A percentile compares a stretch with the other conserved stretches of the same genome.
phyloP scores from a whole-genome alignment of 2,329 filamentous ascomycete genomes.

The Fusarium graminum region DNA sequence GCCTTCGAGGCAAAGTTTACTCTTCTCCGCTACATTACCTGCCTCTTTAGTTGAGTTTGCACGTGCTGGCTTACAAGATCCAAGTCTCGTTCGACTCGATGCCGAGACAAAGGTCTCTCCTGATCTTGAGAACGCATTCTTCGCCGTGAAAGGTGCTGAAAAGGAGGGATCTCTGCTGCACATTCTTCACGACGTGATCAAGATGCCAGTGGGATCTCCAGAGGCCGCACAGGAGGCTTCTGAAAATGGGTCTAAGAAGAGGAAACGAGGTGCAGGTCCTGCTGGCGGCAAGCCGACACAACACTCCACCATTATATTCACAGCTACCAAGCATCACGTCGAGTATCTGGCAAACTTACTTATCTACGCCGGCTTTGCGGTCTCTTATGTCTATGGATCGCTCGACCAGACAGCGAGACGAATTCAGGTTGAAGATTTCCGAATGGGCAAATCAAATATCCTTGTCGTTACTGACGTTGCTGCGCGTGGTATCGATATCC shows the following conservation, averaged over 20 bases:
- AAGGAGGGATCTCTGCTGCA: slow-evolving; percentile 94
- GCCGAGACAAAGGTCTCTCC: slow-evolving; percentile 96
- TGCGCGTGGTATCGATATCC: slow-evolving; percentile 97
- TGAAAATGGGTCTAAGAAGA: slow-evolving; percentile 72
- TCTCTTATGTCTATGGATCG: slow-evolving; percentile 94
- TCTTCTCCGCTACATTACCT: slow-evolving; percentile 96
- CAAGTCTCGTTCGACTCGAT: slow-evolving; percentile 88
- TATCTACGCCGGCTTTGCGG: slow-evolving; percentile 83
- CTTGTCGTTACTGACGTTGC: slow-evolving; percentile 97
- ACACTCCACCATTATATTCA: slow-evolving; percentile 94
- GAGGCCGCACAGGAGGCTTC: slow-evolving; percentile 62
- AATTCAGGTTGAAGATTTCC: slow-evolving; percentile 91
- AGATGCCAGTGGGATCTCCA: slow-evolving; percentile 80
- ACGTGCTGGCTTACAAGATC: slow-evolving; percentile 91
- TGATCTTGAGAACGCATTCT: slow-evolving; percentile 95
- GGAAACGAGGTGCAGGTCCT: slow-evolving; percentile 72
- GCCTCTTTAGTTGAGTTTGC: slow-evolving; percentile 97
- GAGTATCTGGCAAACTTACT: slow-evolving; percentile 91
- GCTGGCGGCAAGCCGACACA: slow-evolving; percentile 77
- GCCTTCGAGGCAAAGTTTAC: slow-evolving; percentile 83
- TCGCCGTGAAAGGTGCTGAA: slow-evolving; percentile 90
- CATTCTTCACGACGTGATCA: slow-evolving; percentile 90
- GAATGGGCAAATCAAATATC: slow-evolving; percentile 86
- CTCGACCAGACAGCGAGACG: slow-evolving; percentile 94
- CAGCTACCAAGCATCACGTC: slow-evolving; percentile 96